phyloP scores from a whole-genome alignment of 805 yeast genomes.

The Teunomyces stri region DNA sequence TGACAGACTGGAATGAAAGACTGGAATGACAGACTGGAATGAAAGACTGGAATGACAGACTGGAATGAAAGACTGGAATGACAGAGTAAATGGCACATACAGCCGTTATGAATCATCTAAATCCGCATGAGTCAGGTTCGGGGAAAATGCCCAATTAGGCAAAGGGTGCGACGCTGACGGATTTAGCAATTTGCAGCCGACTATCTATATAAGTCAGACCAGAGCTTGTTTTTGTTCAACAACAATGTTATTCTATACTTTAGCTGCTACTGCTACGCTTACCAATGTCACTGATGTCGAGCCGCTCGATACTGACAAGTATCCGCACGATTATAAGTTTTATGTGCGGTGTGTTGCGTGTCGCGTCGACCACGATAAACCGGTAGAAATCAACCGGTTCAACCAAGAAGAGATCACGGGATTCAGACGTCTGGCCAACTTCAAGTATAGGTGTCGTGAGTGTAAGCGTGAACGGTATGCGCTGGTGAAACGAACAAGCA shows the following conservation, averaged over 20 bases:
- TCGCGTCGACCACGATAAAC: constrained; percentile 1
- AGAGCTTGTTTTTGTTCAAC: not conserved
- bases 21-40: too few species aligned
- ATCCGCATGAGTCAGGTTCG: not conserved
- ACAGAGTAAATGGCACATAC: too few species aligned
- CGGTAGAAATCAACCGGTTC: constrained; percentile 5
- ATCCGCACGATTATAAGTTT: constrained; percentile 8
- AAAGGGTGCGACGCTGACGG: not conserved
- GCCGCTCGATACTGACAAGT: constrained; percentile 6
- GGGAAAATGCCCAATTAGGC: not conserved
- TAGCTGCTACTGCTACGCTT: constrained; percentile 5
- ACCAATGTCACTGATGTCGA: constrained; percentile 5
- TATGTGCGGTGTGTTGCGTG: constrained; percentile 5
- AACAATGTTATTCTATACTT: constrained; percentile 2
- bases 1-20: too few species aligned
- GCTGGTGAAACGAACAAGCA: not conserved
- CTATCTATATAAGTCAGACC: not conserved
- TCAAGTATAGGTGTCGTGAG: constrained; percentile 5
- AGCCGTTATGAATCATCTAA: not conserved
- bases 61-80: too few species aligned
- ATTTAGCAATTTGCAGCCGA: constrained; percentile 1
- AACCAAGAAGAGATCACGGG: constrained; percentile 1
- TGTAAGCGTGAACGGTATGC: constrained; percentile 8
- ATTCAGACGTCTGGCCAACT: constrained; percentile 4
- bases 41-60: too few species aligned